phyloP scores from a whole-genome alignment of 345 rosid species.

The Mallotus nudiflorus region DNA sequence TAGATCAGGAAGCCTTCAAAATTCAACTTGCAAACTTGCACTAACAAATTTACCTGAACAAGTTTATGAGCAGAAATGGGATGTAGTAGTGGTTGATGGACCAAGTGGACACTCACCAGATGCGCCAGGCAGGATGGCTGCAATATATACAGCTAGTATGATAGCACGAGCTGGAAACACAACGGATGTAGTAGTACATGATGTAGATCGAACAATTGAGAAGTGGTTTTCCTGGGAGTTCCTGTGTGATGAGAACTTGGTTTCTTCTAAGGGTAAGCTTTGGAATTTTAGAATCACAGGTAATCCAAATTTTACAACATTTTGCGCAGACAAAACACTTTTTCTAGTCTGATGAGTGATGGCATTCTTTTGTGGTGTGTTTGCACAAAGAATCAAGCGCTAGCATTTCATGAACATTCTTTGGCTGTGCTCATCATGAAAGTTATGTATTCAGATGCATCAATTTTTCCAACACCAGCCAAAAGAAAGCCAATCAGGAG shows the following conservation, averaged over 20 bases:
- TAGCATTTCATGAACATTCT: neutral
- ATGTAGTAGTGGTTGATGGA: slow-evolving; percentile 78
- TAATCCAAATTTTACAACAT: slow-evolving; percentile 50
- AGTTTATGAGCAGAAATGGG: slow-evolving; percentile 66
- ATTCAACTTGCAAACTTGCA: slow-evolving; percentile 55
- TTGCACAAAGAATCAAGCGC: neutral
- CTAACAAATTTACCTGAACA: slow-evolving; percentile 53
- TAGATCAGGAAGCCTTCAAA: slow-evolving; percentile 30
- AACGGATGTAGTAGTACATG: slow-evolving; percentile 75
- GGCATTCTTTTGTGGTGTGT: slow-evolving; percentile 13
- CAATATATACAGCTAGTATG: slow-evolving; percentile 68
- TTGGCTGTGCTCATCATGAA: neutral
- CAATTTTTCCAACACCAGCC: neutral
- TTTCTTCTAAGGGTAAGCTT: slow-evolving; percentile 67
- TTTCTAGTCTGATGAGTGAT: slow-evolving; percentile 23
- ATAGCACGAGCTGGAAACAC: slow-evolving; percentile 62
- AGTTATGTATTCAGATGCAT: neutral
- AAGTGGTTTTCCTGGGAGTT: slow-evolving; percentile 96
- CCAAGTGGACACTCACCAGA: slow-evolving; percentile 62
- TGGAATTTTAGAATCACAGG: slow-evolving; percentile 62
- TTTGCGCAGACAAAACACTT: slow-evolving; percentile 43
- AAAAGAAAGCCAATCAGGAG: neutral
- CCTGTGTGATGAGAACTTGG: slow-evolving; percentile 73
- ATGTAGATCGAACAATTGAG: slow-evolving; percentile 70
- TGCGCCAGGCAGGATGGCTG: slow-evolving; percentile 79